Percentiles rank a stretch among this genome's conserved stretches.
These are phyloP conservation scores for Penicillium turbatum DNA, from an alignment of 495 filamentous ascomycete genomes.

Conservation along the genomic window DNA sequence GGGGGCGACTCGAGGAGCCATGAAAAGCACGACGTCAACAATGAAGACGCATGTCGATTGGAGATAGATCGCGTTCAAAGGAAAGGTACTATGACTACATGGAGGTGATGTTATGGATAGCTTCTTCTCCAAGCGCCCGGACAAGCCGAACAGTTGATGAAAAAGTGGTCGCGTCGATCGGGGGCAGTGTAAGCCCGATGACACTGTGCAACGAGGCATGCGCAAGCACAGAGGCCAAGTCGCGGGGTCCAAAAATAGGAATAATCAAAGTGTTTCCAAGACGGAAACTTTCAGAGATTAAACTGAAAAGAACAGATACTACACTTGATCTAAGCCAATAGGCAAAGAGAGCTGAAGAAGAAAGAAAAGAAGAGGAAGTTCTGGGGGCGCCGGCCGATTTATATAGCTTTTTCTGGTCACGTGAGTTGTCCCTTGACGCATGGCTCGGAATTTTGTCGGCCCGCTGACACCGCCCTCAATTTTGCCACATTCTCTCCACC, in stretches of 20 bases:
- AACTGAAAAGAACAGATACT: slow-evolving; percentile 99
- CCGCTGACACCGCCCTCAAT: not conserved
- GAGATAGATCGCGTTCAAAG: no score
- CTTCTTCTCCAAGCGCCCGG: slow-evolving; percentile 62
- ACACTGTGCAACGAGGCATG: slow-evolving; percentile 71
- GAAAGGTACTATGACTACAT: no score
- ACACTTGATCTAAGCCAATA: slow-evolving; percentile 81
- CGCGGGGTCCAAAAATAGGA: slow-evolving; percentile 66
- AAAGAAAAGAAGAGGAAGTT: slow-evolving; percentile 36
- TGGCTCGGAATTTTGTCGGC: not conserved
- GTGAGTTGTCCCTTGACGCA: not conserved
- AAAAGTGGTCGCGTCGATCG: slow-evolving; percentile 74
- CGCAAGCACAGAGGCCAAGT: slow-evolving; percentile 75
- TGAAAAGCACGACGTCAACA: no score
- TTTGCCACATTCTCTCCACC: not conserved
- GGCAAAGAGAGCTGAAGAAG: slow-evolving; percentile 50
- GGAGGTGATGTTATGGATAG: no score
- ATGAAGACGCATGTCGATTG: no score
- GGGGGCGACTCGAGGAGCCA: no score
- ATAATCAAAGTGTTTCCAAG: slow-evolving; percentile 75
- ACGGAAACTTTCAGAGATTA: slow-evolving; percentile 68
- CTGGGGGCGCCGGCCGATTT: slow-evolving; percentile 15
- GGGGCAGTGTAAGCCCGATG: slow-evolving; percentile 86
- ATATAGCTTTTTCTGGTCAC: slow-evolving; percentile 14
- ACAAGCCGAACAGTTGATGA: slow-evolving; percentile 55